Evolutionary conservation across 495 filamentous ascomycete species (phyloP).

Genomic region (Viridothelium virens): DNA sequence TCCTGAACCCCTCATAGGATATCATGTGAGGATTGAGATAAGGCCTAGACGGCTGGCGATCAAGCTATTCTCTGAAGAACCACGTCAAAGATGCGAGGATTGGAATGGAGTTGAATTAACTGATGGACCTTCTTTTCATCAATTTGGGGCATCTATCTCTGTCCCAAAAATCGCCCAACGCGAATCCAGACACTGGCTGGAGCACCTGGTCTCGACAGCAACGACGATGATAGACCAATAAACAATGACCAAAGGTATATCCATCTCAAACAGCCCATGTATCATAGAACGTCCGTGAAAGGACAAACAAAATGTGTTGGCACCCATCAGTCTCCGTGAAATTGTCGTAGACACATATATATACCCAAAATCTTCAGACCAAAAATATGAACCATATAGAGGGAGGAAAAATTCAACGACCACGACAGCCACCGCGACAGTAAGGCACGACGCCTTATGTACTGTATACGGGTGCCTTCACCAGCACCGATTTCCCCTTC

Average conservation of each 20-base stretch:
- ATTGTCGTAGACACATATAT: background rate
- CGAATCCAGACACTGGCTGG: conserved; percentile 2
- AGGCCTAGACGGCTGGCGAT: too few species aligned
- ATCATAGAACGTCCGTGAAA: background rate
- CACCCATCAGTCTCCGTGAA: background rate
- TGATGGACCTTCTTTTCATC: background rate
- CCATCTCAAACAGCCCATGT: background rate
- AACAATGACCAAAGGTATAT: conserved; percentile 9
- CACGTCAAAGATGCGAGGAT: background rate
- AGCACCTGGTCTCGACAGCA: background rate
- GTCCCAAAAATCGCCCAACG: background rate
- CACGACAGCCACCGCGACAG: too few species aligned
- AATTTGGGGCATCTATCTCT: background rate
- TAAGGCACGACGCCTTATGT: background rate
- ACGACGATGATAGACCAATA: background rate
- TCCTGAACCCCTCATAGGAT: background rate
- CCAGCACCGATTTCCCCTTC: conserved; percentile 68
- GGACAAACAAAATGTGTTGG: background rate
- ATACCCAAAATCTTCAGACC: background rate
- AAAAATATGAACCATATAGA: background rate
- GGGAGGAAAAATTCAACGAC: background rate
- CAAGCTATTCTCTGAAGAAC: too few species aligned
- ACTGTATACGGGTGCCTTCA: conserved; percentile 77
- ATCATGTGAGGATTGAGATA: background rate
- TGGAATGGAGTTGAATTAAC: background rate